These are phyloP conservation scores for Globisporangium abappressorium DNA, from an alignment of 352 stramenopile species.

Conservation along the genomic window DNA sequence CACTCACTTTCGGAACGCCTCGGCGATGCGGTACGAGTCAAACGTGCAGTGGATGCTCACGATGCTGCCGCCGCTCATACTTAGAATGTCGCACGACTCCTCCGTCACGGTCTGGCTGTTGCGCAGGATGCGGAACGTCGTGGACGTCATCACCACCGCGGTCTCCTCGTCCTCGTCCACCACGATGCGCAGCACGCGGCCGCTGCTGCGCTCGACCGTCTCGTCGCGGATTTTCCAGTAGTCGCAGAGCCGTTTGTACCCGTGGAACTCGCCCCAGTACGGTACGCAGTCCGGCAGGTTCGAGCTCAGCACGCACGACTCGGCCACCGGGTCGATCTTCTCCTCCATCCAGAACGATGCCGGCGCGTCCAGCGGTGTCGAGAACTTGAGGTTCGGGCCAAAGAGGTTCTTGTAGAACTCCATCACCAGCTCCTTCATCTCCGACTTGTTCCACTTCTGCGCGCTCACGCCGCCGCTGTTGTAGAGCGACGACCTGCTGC, in stretches of 20 bases:
- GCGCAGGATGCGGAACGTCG: slow-evolving; percentile 81
- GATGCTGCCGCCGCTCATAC: slow-evolving; percentile 66
- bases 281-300: slow-evolving; percentile 84
- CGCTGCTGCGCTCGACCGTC: slow-evolving; percentile 78
- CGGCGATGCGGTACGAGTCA: slow-evolving; percentile 79
- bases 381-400: slow-evolving; percentile 73
- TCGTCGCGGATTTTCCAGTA: slow-evolving; percentile 89
- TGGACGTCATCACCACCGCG: slow-evolving; percentile 87
- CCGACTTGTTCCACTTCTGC: slow-evolving; percentile 52
- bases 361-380: slow-evolving; percentile 69
- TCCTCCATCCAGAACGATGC: slow-evolving; percentile 84
- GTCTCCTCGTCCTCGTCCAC: slow-evolving; percentile 85
- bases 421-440: slow-evolving; percentile 75
- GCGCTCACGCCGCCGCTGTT: slow-evolving; percentile 24
- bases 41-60: slow-evolving; percentile 88
- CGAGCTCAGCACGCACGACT: slow-evolving; percentile 75
- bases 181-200: slow-evolving; percentile 77
- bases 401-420: slow-evolving; percentile 83
- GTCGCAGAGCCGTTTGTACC: slow-evolving; percentile 83
- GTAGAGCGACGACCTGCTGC: slow-evolving; percentile 10
- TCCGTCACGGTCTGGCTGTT: slow-evolving; percentile 86
- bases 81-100: slow-evolving; percentile 85
- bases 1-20: slow-evolving; percentile 84
- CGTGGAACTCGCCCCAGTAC: slow-evolving; percentile 88
- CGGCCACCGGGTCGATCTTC: slow-evolving; percentile 73